phyloP scores from a whole-genome alignment of 345 rosid species.

The Populus alba region DNA sequence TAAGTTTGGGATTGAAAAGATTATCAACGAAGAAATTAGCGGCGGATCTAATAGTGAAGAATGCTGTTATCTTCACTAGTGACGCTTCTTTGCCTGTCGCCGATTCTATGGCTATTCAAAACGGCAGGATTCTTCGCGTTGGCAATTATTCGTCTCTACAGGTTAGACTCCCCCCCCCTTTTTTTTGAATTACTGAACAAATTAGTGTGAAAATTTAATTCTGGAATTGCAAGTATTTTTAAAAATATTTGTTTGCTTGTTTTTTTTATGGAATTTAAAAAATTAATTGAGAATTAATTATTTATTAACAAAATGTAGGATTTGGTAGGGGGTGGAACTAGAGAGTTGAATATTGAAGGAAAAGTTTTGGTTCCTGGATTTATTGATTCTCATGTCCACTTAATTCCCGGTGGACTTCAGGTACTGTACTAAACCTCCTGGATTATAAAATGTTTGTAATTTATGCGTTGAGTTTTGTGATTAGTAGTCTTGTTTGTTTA shows the following conservation, averaged over 20 bases:
- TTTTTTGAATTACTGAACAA: neutral
- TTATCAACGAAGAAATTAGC: slow-evolving; percentile 16
- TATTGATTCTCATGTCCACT: slow-evolving; percentile 91
- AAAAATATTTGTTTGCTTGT: neutral
- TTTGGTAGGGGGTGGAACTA: slow-evolving; percentile 50
- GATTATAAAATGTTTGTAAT: too few species aligned
- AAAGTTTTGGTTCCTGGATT: slow-evolving; percentile 85
- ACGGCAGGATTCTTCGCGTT: slow-evolving; percentile 67
- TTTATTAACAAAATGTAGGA: slow-evolving; percentile 33
- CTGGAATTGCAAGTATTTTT: neutral
- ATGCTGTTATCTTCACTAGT: slow-evolving; percentile 78
- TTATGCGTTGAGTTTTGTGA: too few species aligned
- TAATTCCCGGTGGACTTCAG: slow-evolving; percentile 79
- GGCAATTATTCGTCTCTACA: slow-evolving; percentile 64
- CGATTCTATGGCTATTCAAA: slow-evolving; percentile 71
- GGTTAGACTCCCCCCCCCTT: slow-evolving; percentile 29
- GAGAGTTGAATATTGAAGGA: slow-evolving; percentile 64
- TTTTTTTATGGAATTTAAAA: neutral
- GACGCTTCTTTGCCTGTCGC: slow-evolving; percentile 59
- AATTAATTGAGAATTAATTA: neutral
- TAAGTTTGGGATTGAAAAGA: slow-evolving; percentile 30
- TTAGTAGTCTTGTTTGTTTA: neutral
- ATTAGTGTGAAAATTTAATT: neutral
- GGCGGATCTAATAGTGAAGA: slow-evolving; percentile 67
- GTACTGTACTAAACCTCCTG: slow-evolving; percentile 23